Evolutionary conservation across 2,329 filamentous ascomycete species (phyloP).

Genomic region (Penicillium sp.): DNA sequence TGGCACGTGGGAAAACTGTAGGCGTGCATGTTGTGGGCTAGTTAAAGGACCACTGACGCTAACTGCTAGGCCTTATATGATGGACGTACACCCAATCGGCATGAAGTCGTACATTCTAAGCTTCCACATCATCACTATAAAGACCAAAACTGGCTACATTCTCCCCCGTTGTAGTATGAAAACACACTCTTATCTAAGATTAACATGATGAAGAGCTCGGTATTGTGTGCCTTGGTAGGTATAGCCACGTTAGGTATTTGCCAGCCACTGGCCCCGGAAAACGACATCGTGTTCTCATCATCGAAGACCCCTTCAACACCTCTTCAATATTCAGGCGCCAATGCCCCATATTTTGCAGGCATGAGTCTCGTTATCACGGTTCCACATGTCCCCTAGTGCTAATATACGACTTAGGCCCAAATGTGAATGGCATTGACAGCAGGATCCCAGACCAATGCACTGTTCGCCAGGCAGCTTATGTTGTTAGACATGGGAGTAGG

Average conservation of each 20-base stretch:
- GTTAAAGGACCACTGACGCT: background rate
- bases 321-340: conserved; percentile 45
- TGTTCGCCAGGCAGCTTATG: conserved; percentile 54
- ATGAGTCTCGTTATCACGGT: conserved; percentile 8
- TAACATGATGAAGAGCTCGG: background rate
- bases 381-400: background rate
- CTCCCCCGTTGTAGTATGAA: background rate
- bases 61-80: background rate
- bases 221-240: background rate
- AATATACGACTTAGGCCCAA: conserved; percentile 38
- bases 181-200: background rate
- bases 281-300: background rate
- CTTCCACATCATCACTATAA: background rate
- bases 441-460: conserved; percentile 49
- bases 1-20: background rate
- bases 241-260: background rate
- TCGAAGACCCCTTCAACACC: conserved; percentile 25
- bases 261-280: background rate
- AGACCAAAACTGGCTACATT: background rate
- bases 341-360: conserved; percentile 49
- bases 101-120: background rate
- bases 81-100: background rate
- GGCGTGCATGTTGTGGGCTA: background rate
- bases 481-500: conserved; percentile 54
- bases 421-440: conserved; percentile 49